Conservation (phyloP, 2,329 filamentous ascomycete species). For the Trichophaea hybrida region DNA sequence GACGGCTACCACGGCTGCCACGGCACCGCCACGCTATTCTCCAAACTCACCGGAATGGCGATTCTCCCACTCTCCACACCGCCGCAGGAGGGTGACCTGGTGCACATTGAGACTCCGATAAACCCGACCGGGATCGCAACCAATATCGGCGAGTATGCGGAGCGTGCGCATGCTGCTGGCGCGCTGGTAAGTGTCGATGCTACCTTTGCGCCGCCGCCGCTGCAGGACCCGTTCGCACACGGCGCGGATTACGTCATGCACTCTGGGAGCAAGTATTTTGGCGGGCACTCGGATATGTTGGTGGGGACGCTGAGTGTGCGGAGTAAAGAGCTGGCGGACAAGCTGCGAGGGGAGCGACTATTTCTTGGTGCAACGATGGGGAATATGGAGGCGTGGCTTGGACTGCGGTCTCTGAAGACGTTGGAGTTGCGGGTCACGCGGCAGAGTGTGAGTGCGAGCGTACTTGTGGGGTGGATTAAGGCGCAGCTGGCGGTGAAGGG, state of each 20-base stretch:
- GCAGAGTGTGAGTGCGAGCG: conserved; percentile 57
- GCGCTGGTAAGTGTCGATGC: conserved; percentile 73
- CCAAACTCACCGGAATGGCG: conserved; percentile 60
- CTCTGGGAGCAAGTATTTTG: conserved; percentile 88
- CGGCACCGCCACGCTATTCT: conserved; percentile 60
- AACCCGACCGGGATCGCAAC: conserved; percentile 79
- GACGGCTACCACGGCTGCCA: conserved; percentile 90
- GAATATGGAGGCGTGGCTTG: conserved; percentile 81
- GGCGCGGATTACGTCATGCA: conserved; percentile 86
- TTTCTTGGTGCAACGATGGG: conserved; percentile 75
- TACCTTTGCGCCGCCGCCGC: conserved; percentile 80
- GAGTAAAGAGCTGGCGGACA: conserved; percentile 43
- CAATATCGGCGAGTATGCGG: conserved; percentile 56
- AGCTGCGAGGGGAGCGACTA: conserved; percentile 54
- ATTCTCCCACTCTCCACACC: conserved; percentile 57
- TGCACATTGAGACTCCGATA: conserved; percentile 85
- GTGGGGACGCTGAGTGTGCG: conserved; percentile 66
- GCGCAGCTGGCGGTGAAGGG: conserved; percentile 34
- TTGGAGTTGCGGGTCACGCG: conserved; percentile 66
- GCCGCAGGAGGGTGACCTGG: conserved; percentile 57
- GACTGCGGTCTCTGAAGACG: conserved; percentile 70
- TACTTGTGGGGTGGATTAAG: conserved; percentile 58
- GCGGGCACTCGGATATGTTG: conserved; percentile 85
- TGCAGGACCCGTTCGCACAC: conserved; percentile 69
- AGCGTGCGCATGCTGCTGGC: conserved; percentile 55